Evolutionary conservation across 2,329 filamentous ascomycete species (phyloP).

Genomic region (Lasiodiplodia sp.): DNA sequence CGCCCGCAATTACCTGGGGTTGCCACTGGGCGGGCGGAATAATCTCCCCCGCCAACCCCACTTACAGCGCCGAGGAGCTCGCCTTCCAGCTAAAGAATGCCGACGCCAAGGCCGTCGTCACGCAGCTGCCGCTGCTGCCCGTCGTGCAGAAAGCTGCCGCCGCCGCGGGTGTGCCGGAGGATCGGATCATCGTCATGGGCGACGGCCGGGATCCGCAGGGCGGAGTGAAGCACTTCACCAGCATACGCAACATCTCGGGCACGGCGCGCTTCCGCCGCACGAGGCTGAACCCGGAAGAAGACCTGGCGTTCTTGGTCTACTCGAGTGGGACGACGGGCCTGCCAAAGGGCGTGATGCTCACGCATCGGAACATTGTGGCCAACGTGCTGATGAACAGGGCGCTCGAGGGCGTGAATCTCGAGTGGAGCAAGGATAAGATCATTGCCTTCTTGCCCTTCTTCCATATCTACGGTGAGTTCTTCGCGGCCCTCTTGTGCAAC

Average conservation of each 20-base stretch:
- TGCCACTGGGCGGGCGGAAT: constrained; percentile 83
- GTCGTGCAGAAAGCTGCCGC: constrained; percentile 72
- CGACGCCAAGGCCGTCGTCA: constrained; percentile 76
- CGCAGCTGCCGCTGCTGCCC: constrained; percentile 72
- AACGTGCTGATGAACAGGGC: constrained; percentile 63
- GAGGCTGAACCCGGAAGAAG: constrained; percentile 71
- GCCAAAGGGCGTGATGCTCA: constrained; percentile 90
- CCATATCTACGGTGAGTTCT: constrained; percentile 80
- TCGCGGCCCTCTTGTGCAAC: too few species aligned
- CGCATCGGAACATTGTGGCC: constrained; percentile 81
- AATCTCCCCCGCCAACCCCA: constrained; percentile 85
- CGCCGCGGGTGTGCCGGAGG: constrained; percentile 72
- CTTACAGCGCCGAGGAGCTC: constrained; percentile 84
- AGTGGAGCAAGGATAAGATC: constrained; percentile 72
- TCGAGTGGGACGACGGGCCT: constrained; percentile 89
- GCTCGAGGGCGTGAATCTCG: constrained; percentile 56
- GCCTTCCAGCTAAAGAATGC: constrained; percentile 84
- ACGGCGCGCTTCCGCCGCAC: constrained; percentile 65
- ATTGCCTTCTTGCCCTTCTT: constrained; percentile 87
- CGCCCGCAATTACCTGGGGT: constrained; percentile 78
- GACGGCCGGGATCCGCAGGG: constrained; percentile 67
- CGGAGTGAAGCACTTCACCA: constrained; percentile 74
- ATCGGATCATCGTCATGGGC: constrained; percentile 79
- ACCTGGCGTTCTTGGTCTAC: constrained; percentile 86
- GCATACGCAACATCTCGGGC: constrained; percentile 69